Evolutionary conservation across 176 grass and related monocot species (phyloP).

Genomic region (Musa troglodytarum): DNA sequence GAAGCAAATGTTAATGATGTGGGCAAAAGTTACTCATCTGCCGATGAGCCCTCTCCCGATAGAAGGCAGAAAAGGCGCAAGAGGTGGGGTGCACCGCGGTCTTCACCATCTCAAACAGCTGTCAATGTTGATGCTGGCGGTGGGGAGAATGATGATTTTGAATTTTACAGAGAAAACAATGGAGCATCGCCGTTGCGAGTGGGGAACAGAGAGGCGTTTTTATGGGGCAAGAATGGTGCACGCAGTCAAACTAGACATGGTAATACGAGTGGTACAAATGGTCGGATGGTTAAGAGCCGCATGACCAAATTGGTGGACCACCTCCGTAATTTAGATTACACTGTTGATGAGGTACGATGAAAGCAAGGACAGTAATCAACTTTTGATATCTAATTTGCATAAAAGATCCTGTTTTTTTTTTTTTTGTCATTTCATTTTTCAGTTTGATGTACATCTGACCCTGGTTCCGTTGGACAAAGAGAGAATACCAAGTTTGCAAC

Average conservation of each 20-base stretch:
- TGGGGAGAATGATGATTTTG: conserved; percentile 10
- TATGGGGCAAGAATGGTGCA: conserved; percentile 78
- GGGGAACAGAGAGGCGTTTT: conserved; percentile 41
- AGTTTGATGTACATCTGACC: conserved; percentile 43
- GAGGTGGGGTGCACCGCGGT: conserved; percentile 6
- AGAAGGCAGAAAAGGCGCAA: conserved; percentile 22
- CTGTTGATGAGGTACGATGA: conserved; percentile 21
- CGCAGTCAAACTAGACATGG: conserved; percentile 68
- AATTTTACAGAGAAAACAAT: conserved; percentile 2
- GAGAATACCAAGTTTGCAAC: conserved; percentile 42
- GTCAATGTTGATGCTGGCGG: background rate
- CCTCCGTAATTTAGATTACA: conserved; percentile 41
- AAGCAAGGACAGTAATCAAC: background rate
- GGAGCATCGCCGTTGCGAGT: conserved; percentile 27
- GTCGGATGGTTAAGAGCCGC: conserved; percentile 41
- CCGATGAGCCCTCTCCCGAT: conserved; percentile 23
- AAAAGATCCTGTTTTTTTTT: background rate
- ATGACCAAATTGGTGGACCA: conserved; percentile 62
- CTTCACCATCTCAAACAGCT: background rate
- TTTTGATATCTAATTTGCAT: background rate
- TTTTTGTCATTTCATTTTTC: conserved; percentile 20
- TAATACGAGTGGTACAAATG: conserved; percentile 41
- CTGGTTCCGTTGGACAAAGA: conserved; percentile 48
- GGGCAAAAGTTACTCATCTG: conserved; percentile 14
- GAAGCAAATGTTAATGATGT: conserved; percentile 18